phyloP scores from a whole-genome alignment of 2,329 filamentous ascomycete genomes.

The Bretziella fagacearum region DNA sequence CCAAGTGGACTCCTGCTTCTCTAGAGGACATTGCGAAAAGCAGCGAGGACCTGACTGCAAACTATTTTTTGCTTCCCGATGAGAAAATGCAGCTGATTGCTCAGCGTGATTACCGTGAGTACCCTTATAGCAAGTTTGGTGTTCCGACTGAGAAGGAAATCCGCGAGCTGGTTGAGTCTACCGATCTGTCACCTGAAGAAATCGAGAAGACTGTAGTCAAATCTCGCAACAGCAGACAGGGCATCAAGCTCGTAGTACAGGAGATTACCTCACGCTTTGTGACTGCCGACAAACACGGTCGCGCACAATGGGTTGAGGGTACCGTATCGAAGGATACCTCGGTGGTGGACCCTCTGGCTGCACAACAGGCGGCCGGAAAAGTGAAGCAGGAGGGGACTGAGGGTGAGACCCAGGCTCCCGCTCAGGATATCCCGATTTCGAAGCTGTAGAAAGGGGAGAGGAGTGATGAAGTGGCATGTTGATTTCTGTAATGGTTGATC shows the following conservation, averaged over 20 bases:
- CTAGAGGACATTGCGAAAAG: constrained; percentile 44
- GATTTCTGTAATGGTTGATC: not conserved
- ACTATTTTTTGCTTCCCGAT: constrained; percentile 46
- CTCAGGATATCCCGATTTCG: not conserved
- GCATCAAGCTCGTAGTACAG: constrained; percentile 47
- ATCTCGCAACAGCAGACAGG: constrained; percentile 46
- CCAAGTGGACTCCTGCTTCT: constrained; percentile 52
- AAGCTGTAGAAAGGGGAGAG: not conserved
- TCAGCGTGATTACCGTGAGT: constrained; percentile 46
- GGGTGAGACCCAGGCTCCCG: not conserved
- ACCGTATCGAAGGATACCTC: not conserved
- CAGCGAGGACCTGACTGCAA: constrained; percentile 33
- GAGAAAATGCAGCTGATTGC: constrained; percentile 43
- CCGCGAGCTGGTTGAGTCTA: constrained; percentile 26
- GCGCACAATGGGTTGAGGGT: constrained; percentile 23
- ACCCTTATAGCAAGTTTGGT: constrained; percentile 54
- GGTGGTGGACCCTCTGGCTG: not conserved
- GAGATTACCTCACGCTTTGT: constrained; percentile 54
- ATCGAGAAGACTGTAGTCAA: constrained; percentile 47
- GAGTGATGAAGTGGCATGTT: not conserved
- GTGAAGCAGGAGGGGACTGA: not conserved
- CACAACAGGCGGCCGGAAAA: not conserved
- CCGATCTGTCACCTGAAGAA: constrained; percentile 31
- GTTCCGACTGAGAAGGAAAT: constrained; percentile 57
- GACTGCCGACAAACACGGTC: constrained; percentile 27